Evolutionary conservation across 2,329 filamentous ascomycete genomes (phyloP).

Genomic region (Diaporthe sp.): DNA sequence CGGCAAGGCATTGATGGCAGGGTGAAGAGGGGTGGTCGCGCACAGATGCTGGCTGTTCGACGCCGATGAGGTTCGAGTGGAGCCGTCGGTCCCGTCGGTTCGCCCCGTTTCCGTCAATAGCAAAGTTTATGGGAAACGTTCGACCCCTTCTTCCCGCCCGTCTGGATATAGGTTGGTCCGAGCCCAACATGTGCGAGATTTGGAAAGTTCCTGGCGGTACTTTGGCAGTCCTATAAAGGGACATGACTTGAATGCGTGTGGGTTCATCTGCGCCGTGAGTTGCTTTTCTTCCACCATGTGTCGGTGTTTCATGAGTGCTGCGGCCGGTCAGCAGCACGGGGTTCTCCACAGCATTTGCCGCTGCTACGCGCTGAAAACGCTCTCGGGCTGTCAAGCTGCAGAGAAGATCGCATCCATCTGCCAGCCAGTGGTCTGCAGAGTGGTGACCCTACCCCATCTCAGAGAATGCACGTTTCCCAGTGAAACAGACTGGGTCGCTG

Average conservation of each 20-base stretch:
- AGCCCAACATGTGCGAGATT: not conserved
- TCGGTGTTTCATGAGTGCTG: constrained; percentile 11
- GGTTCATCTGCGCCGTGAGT: not conserved
- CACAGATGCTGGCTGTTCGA: constrained; percentile 29
- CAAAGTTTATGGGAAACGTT: constrained; percentile 8
- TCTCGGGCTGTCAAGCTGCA: constrained; percentile 14
- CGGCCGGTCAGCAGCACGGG: constrained; percentile 14
- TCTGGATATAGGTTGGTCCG: constrained; percentile 25
- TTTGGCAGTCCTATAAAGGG: not conserved
- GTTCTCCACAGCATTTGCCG: constrained; percentile 5
- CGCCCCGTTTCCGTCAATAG: constrained; percentile 33
- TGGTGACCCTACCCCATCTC: not conserved
- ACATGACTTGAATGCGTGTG: not conserved
- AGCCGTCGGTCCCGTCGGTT: constrained; percentile 32
- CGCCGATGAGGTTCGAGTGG: constrained; percentile 27
- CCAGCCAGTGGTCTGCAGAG: not conserved
- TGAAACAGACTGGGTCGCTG: constrained; percentile 5
- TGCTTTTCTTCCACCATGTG: constrained; percentile 12
- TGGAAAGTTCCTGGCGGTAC: not conserved
- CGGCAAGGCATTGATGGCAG: not conserved
- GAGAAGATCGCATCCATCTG: not conserved
- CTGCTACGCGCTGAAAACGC: not conserved
- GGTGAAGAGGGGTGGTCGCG: constrained; percentile 10
- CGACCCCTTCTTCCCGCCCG: constrained; percentile 19
- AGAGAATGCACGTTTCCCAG: not conserved